Evolutionary conservation across 306 rosid genomes (phyloP), one percentile per base, ranked within the genome.

Genomic region (Vigna reflexopilosa): DNA sequence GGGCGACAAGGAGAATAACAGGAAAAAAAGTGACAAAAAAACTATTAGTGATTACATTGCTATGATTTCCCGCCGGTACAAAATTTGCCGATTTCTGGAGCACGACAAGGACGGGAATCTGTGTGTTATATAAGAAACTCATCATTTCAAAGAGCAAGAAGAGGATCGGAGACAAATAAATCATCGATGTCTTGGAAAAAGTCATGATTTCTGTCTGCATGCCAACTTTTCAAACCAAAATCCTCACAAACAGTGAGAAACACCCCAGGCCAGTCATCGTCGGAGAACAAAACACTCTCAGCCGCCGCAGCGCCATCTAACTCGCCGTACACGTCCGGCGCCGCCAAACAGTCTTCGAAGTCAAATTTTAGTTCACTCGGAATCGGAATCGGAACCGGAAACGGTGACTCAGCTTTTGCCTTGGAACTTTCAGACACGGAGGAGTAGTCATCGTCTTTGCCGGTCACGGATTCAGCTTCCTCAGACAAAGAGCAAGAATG

Each of bases 151-250:
- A 88, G 89, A 48, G 97, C 91, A 8, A 93, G 47, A 19, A 87
- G 85, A 22, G 93, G 81, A 77, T 93, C 98, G 2, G 90, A 79
- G 40, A 78, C 80, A 74, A 96, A 93, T 5, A 96, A 70, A 77
- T 96, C 99, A 17, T 89, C 92, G 81, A 96, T 90, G 32, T 96
- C 99, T 85, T 93, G 97, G 17, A 93, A 93, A 65, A 78, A 76
- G 52, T 96, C 98, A 42, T 86, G 94, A 30, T 87, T 91, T 20
- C 50, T 55, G 0, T 51, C 40, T 7, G 47, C 24, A 38, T 54
- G 81, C 82, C 81, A 85, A 12, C 47, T 78, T 3, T 84, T 52
- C 16, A 84, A 77, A 0, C 89, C 86, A 14, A 87, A 88, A 70
- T 84, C 83, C 51, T 81, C 87, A 56, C 30, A 34, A 0, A 88